Evolutionary conservation across 352 stramenopile genomes (phyloP).

Genomic region (Pelagophyceae sp.): DNA sequence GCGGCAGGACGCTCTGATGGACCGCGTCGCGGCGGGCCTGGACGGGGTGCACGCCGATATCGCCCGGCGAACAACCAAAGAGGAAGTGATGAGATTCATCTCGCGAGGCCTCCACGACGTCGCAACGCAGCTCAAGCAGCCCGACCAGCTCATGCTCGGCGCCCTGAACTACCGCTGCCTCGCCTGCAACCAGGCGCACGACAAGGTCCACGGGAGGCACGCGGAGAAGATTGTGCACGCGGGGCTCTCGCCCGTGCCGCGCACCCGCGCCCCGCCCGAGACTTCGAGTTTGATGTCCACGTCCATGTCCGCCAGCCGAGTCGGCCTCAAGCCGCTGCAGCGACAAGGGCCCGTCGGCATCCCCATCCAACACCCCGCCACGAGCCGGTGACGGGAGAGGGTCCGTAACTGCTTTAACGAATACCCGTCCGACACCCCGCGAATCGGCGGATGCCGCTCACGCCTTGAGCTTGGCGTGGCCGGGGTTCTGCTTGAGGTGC

Average conservation of each 20-base stretch:
- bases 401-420: no score
- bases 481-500: conserved; percentile 1
- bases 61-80: background rate
- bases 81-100: background rate
- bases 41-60: background rate
- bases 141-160: conserved; percentile 7
- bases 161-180: background rate
- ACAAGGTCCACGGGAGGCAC: background rate
- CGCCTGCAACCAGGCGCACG: background rate
- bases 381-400: no score
- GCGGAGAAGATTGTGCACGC: conserved; percentile 10
- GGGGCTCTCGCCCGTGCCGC: background rate
- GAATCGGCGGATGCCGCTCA: no score
- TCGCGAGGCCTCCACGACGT: background rate
- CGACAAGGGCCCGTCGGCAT: background rate
- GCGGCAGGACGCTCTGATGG: background rate
- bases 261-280: background rate
- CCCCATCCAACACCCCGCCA: no score
- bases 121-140: background rate
- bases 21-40: background rate
- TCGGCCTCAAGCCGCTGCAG: background rate
- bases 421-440: no score
- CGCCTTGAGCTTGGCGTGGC: background rate
- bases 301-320: background rate
- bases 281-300: background rate